phyloP scores from a whole-genome alignment of 2,329 filamentous ascomycete species.

The Penicillium sp. region DNA sequence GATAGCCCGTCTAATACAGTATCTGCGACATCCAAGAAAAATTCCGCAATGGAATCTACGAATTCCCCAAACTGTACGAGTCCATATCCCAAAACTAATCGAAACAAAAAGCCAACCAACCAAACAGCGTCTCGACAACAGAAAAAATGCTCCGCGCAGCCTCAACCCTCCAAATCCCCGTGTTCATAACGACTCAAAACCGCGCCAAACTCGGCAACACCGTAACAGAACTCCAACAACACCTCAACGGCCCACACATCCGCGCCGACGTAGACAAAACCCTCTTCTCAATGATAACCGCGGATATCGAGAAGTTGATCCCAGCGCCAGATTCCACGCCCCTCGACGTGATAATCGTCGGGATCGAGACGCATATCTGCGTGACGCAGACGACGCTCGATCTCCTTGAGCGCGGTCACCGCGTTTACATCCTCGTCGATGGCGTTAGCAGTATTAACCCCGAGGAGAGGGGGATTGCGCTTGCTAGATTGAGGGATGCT shows the following conservation, averaged over 20 bases:
- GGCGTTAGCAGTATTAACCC: conserved; percentile 79
- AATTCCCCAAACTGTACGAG: conserved; percentile 70
- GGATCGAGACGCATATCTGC: conserved; percentile 91
- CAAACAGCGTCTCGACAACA: conserved; percentile 53
- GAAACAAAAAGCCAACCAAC: neutral
- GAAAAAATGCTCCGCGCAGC: conserved; percentile 60
- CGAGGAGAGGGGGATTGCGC: conserved; percentile 69
- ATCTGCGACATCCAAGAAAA: conserved; percentile 94
- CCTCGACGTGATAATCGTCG: conserved; percentile 66
- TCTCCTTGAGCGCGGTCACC: conserved; percentile 63
- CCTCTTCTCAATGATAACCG: conserved; percentile 76
- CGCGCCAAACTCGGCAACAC: conserved; percentile 68
- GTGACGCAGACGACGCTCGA: conserved; percentile 87
- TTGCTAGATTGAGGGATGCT: conserved; percentile 64
- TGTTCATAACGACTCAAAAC: conserved; percentile 81
- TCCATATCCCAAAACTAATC: neutral
- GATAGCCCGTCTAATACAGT: conserved; percentile 39
- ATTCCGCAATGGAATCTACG: conserved; percentile 69
- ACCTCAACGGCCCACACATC: conserved; percentile 38
- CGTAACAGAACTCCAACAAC: conserved; percentile 60
- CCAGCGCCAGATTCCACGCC: conserved; percentile 28
- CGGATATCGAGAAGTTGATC: conserved; percentile 48
- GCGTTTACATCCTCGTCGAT: conserved; percentile 79
- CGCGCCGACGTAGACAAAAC: conserved; percentile 69
- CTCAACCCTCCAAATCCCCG: conserved; percentile 52